Evolutionary conservation across 805 yeast genomes (phyloP).

Genomic region (Cyberlindnera nakhonratchasimensis): DNA sequence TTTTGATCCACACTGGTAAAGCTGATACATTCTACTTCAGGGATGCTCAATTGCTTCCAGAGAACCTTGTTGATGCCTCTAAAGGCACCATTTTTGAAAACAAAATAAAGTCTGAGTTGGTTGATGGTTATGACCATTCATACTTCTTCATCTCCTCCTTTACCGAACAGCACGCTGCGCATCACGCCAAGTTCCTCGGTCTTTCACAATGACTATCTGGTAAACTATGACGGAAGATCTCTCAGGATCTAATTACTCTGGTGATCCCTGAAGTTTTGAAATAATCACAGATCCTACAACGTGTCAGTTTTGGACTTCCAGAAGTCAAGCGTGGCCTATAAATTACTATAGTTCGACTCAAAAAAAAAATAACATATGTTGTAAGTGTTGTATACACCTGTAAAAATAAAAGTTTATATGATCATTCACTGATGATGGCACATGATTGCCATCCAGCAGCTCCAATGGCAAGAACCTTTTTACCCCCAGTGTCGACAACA

Average conservation of each 20-base stretch:
- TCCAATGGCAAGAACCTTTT: constrained; percentile 54
- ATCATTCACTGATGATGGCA: constrained; percentile 42
- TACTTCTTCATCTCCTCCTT: constrained; percentile 82
- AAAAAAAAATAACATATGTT: too few relatives aligned
- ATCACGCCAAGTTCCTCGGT: constrained; percentile 69
- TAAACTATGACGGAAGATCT: constrained; percentile 5
- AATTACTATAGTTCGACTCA: too few relatives aligned
- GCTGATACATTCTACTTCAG: constrained; percentile 67
- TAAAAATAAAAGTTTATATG: not conserved
- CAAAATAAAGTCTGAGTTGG: constrained; percentile 55
- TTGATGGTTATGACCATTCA: constrained; percentile 87
- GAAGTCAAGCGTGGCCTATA: too few relatives aligned
- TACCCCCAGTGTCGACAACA: constrained; percentile 31
- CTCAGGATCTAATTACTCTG: too few relatives aligned
- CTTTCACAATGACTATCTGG: constrained; percentile 24
- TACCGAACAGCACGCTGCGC: constrained; percentile 77
- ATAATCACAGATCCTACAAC: too few relatives aligned
- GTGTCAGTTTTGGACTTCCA: too few relatives aligned
- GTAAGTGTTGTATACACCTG: too few relatives aligned
- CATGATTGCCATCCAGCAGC: constrained; percentile 84
- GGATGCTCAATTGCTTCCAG: constrained; percentile 70
- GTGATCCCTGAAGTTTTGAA: too few relatives aligned
- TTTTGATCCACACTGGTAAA: constrained; percentile 81
- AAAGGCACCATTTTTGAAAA: constrained; percentile 57
- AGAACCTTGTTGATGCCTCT: constrained; percentile 56